Percentiles rank a stretch among this genome's conserved stretches.
Conservation (phyloP, 176 grass and related monocot genomes). For the Luzula sylvatica region DNA sequence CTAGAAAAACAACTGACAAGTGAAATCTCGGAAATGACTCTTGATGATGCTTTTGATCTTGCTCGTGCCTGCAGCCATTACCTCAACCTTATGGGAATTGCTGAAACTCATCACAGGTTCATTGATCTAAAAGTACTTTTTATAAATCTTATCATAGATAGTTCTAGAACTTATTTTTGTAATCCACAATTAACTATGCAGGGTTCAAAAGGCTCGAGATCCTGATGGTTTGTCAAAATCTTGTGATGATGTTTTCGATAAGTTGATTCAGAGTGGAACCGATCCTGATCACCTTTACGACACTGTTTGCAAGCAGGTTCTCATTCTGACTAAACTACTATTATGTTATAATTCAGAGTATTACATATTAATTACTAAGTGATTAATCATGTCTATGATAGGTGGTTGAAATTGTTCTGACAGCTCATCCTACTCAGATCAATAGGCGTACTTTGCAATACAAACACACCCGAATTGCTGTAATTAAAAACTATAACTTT, state of each 20-base stretch:
- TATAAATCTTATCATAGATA: background rate
- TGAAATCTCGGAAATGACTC: slow-evolving; percentile 49
- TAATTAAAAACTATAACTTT: too few relatives aligned
- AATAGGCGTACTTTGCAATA: slow-evolving; percentile 72
- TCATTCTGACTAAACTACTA: too few relatives aligned
- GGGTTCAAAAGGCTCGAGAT: slow-evolving; percentile 45
- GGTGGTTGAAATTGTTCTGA: slow-evolving; percentile 83
- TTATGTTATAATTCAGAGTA: too few relatives aligned
- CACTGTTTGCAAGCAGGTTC: slow-evolving; percentile 74
- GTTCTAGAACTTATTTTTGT: background rate
- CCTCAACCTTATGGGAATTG: slow-evolving; percentile 66
- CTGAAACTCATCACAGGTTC: slow-evolving; percentile 64
- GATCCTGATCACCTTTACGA: slow-evolving; percentile 42
- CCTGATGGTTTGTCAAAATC: slow-evolving; percentile 45
- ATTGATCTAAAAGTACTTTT: background rate
- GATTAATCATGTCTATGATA: too few relatives aligned
- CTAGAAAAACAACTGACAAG: slow-evolving; percentile 54
- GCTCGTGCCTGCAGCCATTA: slow-evolving; percentile 68
- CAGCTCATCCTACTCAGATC: slow-evolving; percentile 79
- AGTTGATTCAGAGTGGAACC: slow-evolving; percentile 60
- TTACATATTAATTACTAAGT: too few relatives aligned
- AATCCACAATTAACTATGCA: slow-evolving; percentile 5
- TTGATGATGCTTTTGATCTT: slow-evolving; percentile 52
- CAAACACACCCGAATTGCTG: too few relatives aligned
- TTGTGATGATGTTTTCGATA: slow-evolving; percentile 57